Evolutionary conservation across 371 early-diverging fungal species (phyloP), one percentile per base, ranked within the genome.

Genomic region (Nematocida sp.): DNA sequence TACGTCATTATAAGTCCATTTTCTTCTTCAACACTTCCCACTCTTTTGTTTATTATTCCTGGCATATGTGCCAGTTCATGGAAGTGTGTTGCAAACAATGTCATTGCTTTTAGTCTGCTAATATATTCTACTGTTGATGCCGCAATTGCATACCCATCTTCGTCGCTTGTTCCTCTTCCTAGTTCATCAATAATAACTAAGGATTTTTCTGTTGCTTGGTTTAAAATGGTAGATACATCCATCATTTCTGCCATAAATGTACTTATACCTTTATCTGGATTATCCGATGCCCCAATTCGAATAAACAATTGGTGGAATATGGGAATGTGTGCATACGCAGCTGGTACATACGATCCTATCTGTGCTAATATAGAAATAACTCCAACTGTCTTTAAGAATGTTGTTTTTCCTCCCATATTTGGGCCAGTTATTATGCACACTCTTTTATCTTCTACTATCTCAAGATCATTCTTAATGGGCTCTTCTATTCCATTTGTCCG

Each of bases 91-190:
- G 88, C 84, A 66, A 86, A 87, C 7, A 86, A 42, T 9, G 86
- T 72, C 39, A 72, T 42, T 27, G 64, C 50, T 5, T 73, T 82
- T 44, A 70, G 20, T 33, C 89, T 83, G 3, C 91, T 85, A 27
- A 94, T 84, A 72, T 82, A 92, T 90, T 96, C 94, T 47, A 94
- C 92, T 61, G 96, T 94, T 27, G 96, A 93, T 92, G 93, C 92
- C 9, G 96, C 96, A 52, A 98, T 87, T 20, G 96, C 95, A 84
- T 94, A 92, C 4, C 99, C 99, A 87, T 98, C 99, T 83, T 92
- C 93, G 0, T 96, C 96, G 75, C 93, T 92, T 46, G 99, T 98
- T 89, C 96, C 96, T 87, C 96, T 86, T 4, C 96, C 96, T 13
- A 96, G 90, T 86, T 98, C 97, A 85, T 98, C 98, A 60, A 97